Evolutionary conservation across 1,284 basidiomycete species (phyloP), one percentile per base, ranked within the genome.

Genomic region (Pterulicium gracile): DNA sequence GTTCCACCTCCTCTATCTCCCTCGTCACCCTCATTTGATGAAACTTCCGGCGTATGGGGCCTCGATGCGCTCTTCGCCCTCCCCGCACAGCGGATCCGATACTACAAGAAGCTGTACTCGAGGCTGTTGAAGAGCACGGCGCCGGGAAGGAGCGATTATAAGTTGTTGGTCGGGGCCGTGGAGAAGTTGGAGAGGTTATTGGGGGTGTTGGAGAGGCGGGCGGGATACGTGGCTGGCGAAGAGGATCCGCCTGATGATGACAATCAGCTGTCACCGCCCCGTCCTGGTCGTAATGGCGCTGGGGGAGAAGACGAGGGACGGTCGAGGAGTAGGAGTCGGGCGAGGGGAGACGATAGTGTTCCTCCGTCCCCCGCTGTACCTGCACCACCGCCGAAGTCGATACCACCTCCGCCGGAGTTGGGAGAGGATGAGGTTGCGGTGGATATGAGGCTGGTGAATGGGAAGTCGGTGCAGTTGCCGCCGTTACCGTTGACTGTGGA

Each of bases 101-200:
- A 98, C 64, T 98, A 97, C 72, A 86, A 82, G 60, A 94, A 88
- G 61, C 73, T 98, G 1, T 98, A 98, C 58, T 73, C 78, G 41
- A 80, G 88, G 39, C 67, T 98, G 24, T 67, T 98, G 48, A 92
- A 88, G 65, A 91, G 83, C 58, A 95, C 92, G 1, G 79, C 81
- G 34, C 84, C 89, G 4, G 94, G 94, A 12, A 73, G 86, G 55
- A 91, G 83, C 53, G 95, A 98, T 60, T 86, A 98, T 60, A 75
- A 75, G 20, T 66, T 97, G 24, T 72, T 98, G 15, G 69, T 85
- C 0, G 76, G 76, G 3, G 93, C 93, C 3, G 73, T 93, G 54
- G 82, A 88, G 49, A 86, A 84, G 56, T 69, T 98, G 50, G 89
- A 94, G 52, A 65, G 60, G 40, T 69, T 98, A 13, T 58, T 96